These are phyloP conservation scores for Phytophthora europaea DNA, from an alignment of 352 stramenopile species.

Conservation along the genomic window DNA sequence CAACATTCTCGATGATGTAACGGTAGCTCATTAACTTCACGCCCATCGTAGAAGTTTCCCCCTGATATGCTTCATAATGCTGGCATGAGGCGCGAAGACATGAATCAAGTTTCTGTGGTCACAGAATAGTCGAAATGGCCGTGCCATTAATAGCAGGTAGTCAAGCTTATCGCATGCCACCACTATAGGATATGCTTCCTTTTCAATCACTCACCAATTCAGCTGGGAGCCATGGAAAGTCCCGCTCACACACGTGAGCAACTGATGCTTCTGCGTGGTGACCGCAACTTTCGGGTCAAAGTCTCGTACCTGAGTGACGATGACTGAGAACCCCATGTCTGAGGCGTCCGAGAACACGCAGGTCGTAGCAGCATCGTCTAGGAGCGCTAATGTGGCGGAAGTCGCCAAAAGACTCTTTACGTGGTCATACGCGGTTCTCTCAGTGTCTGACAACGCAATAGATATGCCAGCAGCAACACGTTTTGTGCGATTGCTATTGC, in stretches of 20 bases:
- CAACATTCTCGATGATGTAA: slow-evolving; percentile 19
- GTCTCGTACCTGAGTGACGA: neutral
- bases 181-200: slow-evolving; percentile 11
- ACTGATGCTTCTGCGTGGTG: neutral
- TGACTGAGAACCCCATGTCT: neutral
- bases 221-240: neutral
- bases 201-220: neutral
- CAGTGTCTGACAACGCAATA: no score
- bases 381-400: no score
- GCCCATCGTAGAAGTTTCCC: slow-evolving; percentile 18
- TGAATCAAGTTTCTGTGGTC: slow-evolving; percentile 13
- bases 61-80: slow-evolving; percentile 5
- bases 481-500: no score
- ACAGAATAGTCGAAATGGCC: slow-evolving; percentile 7
- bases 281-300: slow-evolving; percentile 2
- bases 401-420: no score
- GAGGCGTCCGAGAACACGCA: slow-evolving; percentile 1
- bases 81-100: slow-evolving; percentile 7
- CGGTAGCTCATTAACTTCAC: slow-evolving; percentile 21
- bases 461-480: no score
- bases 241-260: neutral
- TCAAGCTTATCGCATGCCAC: slow-evolving; percentile 10
- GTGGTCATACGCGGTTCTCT: no score
- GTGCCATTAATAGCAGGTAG: slow-evolving; percentile 6
- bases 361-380: no score